These are phyloP conservation scores for Geotrichum bryndzae DNA, from an alignment of 1,139 yeast species.

Conservation along the genomic window DNA sequence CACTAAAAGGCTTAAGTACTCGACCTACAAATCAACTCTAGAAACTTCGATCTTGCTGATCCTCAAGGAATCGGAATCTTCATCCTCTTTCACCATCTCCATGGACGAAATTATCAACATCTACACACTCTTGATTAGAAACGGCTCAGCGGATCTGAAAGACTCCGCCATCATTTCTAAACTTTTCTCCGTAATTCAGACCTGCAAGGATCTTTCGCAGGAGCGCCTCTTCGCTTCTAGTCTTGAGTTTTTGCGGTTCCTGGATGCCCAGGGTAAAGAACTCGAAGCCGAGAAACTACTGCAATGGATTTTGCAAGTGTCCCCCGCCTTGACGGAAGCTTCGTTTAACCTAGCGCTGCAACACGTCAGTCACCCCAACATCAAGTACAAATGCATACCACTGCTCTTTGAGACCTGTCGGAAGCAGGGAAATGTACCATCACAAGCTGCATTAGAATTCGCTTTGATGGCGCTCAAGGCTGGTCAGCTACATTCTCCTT, in stretches of 20 bases:
- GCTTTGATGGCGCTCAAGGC: constrained; percentile 5
- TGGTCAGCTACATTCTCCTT: neutral
- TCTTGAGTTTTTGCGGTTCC: constrained; percentile 10
- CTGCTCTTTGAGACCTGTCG: constrained; percentile 7
- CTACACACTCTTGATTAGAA: constrained; percentile 6
- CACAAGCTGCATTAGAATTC: constrained; percentile 8
- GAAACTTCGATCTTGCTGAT: constrained; percentile 7
- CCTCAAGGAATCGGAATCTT: constrained; percentile 9
- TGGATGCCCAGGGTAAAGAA: constrained; percentile 10
- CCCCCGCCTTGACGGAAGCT: constrained; percentile 5
- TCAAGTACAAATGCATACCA: constrained; percentile 13
- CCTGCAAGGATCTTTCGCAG: constrained; percentile 2
- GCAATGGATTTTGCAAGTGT: constrained; percentile 13
- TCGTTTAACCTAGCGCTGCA: constrained; percentile 7
- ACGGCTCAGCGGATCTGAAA: constrained; percentile 3
- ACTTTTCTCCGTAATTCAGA: constrained; percentile 11
- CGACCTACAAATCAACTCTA: constrained; percentile 2
- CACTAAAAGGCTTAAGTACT: constrained; percentile 2
- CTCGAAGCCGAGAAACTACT: constrained; percentile 10
- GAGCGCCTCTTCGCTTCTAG: constrained; percentile 9
- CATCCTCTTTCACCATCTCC: constrained; percentile 4
- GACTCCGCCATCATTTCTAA: constrained; percentile 10
- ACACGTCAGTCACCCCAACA: constrained; percentile 5
- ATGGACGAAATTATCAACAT: constrained; percentile 5
- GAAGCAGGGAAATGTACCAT: constrained; percentile 1